Percentiles rank a stretch among this genome's conserved stretches.
These are phyloP conservation scores for Ophiorrhiza pumila DNA, from an alignment of 257 asterid species.

Conservation along the genomic window DNA sequence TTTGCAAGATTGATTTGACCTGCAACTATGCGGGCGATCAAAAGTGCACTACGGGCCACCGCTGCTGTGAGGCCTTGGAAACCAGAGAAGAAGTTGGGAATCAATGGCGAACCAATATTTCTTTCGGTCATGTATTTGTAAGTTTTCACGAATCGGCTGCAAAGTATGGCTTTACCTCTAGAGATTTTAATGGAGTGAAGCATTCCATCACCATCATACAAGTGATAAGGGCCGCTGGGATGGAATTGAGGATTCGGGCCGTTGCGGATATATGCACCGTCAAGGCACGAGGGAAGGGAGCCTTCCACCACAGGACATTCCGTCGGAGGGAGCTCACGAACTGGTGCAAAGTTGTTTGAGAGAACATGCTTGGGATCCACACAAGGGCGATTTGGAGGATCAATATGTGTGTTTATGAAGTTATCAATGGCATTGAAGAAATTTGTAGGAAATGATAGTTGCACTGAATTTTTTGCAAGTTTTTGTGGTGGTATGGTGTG, in stretches of 20 bases:
- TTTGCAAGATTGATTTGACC: too few species aligned
- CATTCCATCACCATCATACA: too few species aligned
- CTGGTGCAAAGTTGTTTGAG: constrained; percentile 59
- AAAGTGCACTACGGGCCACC: too few species aligned
- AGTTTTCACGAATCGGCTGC: constrained; percentile 70
- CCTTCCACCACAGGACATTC: too few species aligned
- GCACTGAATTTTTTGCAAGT: not conserved
- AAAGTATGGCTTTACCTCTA: constrained; percentile 46
- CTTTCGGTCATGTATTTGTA: constrained; percentile 50
- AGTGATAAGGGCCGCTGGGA: too few species aligned
- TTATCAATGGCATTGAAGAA: constrained; percentile 20
- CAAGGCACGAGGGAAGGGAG: too few species aligned
- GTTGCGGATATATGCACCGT: too few species aligned
- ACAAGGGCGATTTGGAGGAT: constrained; percentile 49
- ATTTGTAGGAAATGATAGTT: constrained; percentile 20
- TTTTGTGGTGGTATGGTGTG: not conserved
- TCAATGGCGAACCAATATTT: constrained; percentile 40
- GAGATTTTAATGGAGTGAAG: constrained; percentile 50
- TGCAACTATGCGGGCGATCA: too few species aligned
- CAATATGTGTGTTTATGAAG: too few species aligned
- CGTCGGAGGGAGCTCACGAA: constrained; percentile 67
- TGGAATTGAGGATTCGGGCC: too few species aligned
- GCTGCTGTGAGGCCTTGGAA: too few species aligned
- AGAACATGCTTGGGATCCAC: constrained; percentile 55
- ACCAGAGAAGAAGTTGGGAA: too few species aligned